Evolutionary conservation across 1,284 basidiomycete species (phyloP).

Genomic region (Hortiboletus rubellus): DNA sequence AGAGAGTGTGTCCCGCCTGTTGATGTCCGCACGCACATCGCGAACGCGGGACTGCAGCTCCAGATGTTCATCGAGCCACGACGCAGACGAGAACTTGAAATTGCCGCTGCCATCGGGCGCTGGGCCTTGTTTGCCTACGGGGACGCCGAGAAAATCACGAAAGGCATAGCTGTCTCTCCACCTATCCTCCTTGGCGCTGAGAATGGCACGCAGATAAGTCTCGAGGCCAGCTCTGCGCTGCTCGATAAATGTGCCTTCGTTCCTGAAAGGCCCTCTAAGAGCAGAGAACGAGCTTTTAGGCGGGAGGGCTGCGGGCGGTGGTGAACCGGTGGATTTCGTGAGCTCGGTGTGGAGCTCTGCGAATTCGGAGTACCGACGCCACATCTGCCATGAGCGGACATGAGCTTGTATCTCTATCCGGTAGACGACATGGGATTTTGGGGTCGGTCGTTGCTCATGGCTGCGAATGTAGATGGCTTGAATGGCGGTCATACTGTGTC

Average conservation of each 20-base stretch:
- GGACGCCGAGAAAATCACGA: constrained; percentile 84
- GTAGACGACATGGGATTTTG: constrained; percentile 80
- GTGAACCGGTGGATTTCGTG: constrained; percentile 63
- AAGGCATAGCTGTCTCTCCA: constrained; percentile 86
- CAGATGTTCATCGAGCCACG: constrained; percentile 85
- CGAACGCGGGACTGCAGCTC: constrained; percentile 75
- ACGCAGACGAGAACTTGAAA: constrained; percentile 64
- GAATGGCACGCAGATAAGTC: constrained; percentile 82
- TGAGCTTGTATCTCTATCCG: constrained; percentile 78
- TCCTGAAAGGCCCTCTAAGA: constrained; percentile 41
- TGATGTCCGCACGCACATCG: constrained; percentile 79
- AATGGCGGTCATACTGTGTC: constrained; percentile 59
- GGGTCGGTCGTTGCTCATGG: constrained; percentile 63
- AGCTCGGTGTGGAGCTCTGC: constrained; percentile 83
- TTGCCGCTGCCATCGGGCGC: constrained; percentile 29
- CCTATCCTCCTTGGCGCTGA: constrained; percentile 74
- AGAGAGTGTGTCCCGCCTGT: constrained; percentile 82
- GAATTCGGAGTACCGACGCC: constrained; percentile 94
- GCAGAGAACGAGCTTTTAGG: constrained; percentile 77
- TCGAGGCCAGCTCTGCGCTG: constrained; percentile 79
- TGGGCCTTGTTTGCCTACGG: constrained; percentile 54
- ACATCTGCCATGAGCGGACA: constrained; percentile 89
- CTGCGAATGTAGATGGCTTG: constrained; percentile 69
- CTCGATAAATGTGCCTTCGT: constrained; percentile 55
- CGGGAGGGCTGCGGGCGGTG: constrained; percentile 77